A percentile compares a stretch with the other conserved stretches of the same genome.
These are phyloP conservation scores for Nakazawaea molendinolei DNA, from an alignment of 805 yeast genomes.

Conservation along the genomic window DNA sequence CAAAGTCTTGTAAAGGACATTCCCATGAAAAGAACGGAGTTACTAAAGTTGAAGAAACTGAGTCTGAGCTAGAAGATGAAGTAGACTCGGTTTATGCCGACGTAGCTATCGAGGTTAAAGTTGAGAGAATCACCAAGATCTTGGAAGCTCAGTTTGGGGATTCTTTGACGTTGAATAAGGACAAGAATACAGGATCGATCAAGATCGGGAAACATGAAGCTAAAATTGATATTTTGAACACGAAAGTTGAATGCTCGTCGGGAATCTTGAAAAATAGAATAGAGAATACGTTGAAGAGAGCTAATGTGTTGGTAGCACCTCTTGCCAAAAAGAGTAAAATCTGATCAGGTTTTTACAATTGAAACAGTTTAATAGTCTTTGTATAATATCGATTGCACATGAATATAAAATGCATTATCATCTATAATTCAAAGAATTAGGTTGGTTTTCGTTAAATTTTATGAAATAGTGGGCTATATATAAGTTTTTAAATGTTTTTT, in stretches of 20 bases:
- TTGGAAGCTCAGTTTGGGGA: conserved; percentile 87
- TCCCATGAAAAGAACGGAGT: conserved; percentile 17
- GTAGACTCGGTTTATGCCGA: conserved; percentile 17
- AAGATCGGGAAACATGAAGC: conserved; percentile 76
- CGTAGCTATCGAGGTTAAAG: conserved; percentile 30
- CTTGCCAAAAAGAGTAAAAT: conserved; percentile 40
- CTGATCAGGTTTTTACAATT: too few species aligned
- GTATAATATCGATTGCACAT: too few species aligned
- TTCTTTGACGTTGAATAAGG: conserved; percentile 36
- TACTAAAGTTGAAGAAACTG: conserved; percentile 10
- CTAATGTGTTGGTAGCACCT: conserved; percentile 79
- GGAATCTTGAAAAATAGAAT: conserved; percentile 77
- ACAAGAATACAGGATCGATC: conserved; percentile 45
- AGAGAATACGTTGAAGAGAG: conserved; percentile 71
- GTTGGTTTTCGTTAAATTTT: too few species aligned
- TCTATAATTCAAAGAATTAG: too few species aligned
- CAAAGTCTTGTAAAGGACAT: conserved; percentile 54
- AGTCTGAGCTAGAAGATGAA: background rate
- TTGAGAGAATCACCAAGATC: conserved; percentile 52
- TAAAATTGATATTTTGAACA: conserved; percentile 50
- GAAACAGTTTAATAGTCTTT: too few species aligned
- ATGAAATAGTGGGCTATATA: too few species aligned
- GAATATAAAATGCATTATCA: too few species aligned
- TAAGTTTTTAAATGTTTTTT: too few species aligned
- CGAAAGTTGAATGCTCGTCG: conserved; percentile 65